These are phyloP conservation scores for Chrysopogon serrulatus DNA, from an alignment of 176 grass and related monocot species.

Conservation along the genomic window DNA sequence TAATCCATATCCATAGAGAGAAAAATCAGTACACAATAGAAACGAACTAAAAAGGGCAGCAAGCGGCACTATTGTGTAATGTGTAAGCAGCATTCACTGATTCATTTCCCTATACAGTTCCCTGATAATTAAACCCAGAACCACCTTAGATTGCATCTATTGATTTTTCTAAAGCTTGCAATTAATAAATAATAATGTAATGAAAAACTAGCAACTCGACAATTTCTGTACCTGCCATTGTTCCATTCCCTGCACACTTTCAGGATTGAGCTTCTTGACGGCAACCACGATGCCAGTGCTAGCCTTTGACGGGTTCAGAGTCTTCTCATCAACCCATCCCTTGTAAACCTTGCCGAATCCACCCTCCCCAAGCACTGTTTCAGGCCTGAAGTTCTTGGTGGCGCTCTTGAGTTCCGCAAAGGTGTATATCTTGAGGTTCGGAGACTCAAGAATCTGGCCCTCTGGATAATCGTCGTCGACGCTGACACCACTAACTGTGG, in stretches of 20 bases:
- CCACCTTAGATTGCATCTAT: background rate
- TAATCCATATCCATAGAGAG: background rate
- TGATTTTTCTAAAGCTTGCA: background rate
- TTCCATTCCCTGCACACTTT: slow-evolving; percentile 82
- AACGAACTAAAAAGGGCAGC: slow-evolving; percentile 2
- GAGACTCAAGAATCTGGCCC: slow-evolving; percentile 61
- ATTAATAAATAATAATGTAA: background rate
- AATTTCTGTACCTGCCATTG: slow-evolving; percentile 73
- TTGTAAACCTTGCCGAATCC: slow-evolving; percentile 94
- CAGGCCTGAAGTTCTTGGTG: slow-evolving; percentile 65
- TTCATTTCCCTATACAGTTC: background rate
- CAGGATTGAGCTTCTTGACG: slow-evolving; percentile 86
- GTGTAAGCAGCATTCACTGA: background rate
- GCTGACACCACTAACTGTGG: slow-evolving; percentile 41
- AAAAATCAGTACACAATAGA: background rate
- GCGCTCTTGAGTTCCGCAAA: slow-evolving; percentile 61
- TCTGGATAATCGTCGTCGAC: slow-evolving; percentile 22
- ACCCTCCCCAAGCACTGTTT: slow-evolving; percentile 69
- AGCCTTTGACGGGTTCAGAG: slow-evolving; percentile 50
- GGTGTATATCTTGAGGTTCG: slow-evolving; percentile 61
- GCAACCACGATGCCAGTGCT: slow-evolving; percentile 51
- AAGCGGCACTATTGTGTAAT: background rate
- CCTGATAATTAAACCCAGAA: background rate
- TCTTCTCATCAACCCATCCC: slow-evolving; percentile 84
- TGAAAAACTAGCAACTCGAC: background rate